These are phyloP conservation scores for Pyrus communis DNA, from an alignment of 306 rosid species.

Conservation along the genomic window DNA sequence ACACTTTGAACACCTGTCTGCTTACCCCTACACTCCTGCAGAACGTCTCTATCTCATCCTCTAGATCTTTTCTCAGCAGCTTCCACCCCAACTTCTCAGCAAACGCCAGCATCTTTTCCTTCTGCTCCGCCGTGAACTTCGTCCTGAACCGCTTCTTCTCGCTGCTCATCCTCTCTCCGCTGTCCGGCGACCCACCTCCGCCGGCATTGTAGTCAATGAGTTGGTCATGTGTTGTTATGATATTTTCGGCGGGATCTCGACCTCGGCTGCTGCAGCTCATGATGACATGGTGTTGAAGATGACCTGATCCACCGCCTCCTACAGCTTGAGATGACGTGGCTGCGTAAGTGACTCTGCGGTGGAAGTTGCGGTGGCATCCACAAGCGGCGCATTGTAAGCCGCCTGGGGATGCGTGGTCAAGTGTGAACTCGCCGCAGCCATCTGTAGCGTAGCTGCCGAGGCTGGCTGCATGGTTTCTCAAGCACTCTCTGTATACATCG, in stretches of 20 bases:
- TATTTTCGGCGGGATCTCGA: slow-evolving; percentile 3
- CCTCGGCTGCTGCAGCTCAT: slow-evolving; percentile 19
- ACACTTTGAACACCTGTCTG: slow-evolving; percentile 75
- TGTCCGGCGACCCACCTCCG: slow-evolving; percentile 13
- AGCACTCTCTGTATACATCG: slow-evolving; percentile 55
- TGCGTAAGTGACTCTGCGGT: slow-evolving; percentile 45
- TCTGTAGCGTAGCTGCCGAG: slow-evolving; percentile 92
- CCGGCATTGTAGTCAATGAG: slow-evolving; percentile 9
- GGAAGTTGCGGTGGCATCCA: slow-evolving; percentile 87
- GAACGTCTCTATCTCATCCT: slow-evolving; percentile 69
- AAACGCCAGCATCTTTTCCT: slow-evolving; percentile 75
- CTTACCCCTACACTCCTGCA: slow-evolving; percentile 58
- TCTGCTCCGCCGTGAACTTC: slow-evolving; percentile 72
- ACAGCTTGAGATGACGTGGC: not conserved
- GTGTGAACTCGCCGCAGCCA: slow-evolving; percentile 83
- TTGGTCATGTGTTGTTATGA: slow-evolving; percentile 3
- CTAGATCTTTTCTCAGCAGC: slow-evolving; percentile 63
- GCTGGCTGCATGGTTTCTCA: slow-evolving; percentile 88
- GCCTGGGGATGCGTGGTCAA: slow-evolving; percentile 29
- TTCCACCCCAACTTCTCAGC: slow-evolving; percentile 87
- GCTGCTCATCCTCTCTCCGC: slow-evolving; percentile 1
- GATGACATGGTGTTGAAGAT: not conserved
- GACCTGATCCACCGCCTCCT: slow-evolving; percentile 1
- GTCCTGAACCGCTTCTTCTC: slow-evolving; percentile 65
- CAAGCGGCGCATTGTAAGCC: slow-evolving; percentile 64